Conservation (phyloP, 345 rosid genomes). For the Gossypium arboreum region DNA sequence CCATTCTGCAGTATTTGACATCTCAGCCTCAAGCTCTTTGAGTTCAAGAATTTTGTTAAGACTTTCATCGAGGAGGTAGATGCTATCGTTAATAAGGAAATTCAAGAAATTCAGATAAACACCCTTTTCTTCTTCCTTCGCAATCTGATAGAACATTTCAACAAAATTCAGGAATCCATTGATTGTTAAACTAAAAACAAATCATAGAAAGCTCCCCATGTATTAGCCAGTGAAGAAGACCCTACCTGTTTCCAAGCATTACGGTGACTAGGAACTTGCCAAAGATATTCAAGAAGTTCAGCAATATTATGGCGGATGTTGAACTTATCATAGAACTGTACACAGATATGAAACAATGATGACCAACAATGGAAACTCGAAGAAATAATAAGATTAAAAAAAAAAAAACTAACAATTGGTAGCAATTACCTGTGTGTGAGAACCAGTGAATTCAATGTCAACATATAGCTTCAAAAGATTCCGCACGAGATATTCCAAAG, state of each 20-base stretch:
- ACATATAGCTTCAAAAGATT: constrained; percentile 97
- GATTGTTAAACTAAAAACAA: constrained; percentile 5
- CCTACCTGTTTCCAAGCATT: constrained; percentile 93
- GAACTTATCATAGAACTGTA: constrained; percentile 98
- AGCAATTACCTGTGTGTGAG: constrained; percentile 89
- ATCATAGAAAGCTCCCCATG: constrained; percentile 9
- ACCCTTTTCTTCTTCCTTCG: constrained; percentile 98
- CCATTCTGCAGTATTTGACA: constrained; percentile 91
- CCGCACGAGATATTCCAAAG: constrained; percentile 92
- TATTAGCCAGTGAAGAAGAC: constrained; percentile 10
- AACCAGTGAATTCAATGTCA: constrained; percentile 98
- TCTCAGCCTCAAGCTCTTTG: constrained; percentile 92
- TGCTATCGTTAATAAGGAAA: constrained; percentile 96
- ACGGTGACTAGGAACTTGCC: constrained; percentile 99
- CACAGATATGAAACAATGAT: constrained; percentile 8
- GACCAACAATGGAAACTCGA: background rate
- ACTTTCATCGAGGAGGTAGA: constrained; percentile 97
- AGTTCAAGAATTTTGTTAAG: constrained; percentile 95
- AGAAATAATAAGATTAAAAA: background rate
- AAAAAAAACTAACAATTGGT: background rate
- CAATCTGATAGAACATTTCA: constrained; percentile 59
- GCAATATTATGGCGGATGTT: constrained; percentile 97
- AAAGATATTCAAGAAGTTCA: constrained; percentile 92
- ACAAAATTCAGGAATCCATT: background rate
- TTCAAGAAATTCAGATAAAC: constrained; percentile 95